Evolutionary conservation across 768 basidiomycete genomes (phyloP).

Genomic region (Thelephora aurantiotincta): DNA sequence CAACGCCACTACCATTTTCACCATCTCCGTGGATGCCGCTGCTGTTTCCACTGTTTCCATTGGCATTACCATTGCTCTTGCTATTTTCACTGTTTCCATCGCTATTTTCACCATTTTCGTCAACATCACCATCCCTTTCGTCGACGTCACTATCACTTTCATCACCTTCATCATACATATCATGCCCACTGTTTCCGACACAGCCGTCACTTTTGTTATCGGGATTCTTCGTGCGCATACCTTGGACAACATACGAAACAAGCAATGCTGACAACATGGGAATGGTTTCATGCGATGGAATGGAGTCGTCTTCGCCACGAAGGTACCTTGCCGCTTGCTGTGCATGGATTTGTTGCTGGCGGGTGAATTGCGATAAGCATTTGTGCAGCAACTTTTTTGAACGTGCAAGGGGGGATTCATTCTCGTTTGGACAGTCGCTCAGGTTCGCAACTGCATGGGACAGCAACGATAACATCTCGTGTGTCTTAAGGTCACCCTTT

Average conservation of each 20-base stretch:
- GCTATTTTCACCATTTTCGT: too few relatives aligned
- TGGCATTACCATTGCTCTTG: not conserved
- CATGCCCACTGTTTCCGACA: not conserved
- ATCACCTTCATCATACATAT: too few relatives aligned
- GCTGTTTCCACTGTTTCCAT: not conserved
- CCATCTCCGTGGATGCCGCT: not conserved
- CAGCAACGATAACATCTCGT: constrained; percentile 14
- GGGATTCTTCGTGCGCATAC: too few relatives aligned
- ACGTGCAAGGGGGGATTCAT: not conserved
- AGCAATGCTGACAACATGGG: constrained; percentile 14
- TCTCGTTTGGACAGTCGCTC: not conserved
- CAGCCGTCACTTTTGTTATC: not conserved
- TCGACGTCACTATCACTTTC: too few relatives aligned
- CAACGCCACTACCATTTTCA: not conserved
- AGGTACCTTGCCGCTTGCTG: constrained; percentile 22
- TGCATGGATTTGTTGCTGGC: constrained; percentile 20
- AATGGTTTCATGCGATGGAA: constrained; percentile 16
- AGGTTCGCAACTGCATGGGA: constrained; percentile 12
- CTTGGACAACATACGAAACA: constrained; percentile 1
- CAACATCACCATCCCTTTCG: too few relatives aligned
- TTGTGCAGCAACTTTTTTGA: constrained; percentile 16
- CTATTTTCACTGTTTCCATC: not conserved
- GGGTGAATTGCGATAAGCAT: constrained; percentile 16
- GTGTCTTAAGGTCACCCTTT: constrained; percentile 15
- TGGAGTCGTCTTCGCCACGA: constrained; percentile 11